phyloP scores from a whole-genome alignment of 345 rosid species.

The Aegle marmelos region DNA sequence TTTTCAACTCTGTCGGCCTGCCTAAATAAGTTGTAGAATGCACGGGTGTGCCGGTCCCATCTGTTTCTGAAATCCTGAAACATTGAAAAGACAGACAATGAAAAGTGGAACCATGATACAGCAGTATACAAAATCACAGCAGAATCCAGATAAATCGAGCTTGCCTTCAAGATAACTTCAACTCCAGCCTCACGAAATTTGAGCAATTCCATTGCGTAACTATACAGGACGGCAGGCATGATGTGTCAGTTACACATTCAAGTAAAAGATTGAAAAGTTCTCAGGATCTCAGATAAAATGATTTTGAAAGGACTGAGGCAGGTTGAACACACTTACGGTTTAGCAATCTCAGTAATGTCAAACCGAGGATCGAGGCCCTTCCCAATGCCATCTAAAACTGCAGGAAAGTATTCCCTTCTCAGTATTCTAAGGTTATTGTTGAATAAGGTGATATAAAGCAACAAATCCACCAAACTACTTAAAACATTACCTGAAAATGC shows the following conservation, averaged over 20 bases:
- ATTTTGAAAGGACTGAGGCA: background rate
- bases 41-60: conserved; percentile 94
- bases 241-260: conserved; percentile 13
- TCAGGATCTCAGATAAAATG: background rate
- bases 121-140: background rate
- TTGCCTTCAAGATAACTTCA: conserved; percentile 86
- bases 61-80: conserved; percentile 84
- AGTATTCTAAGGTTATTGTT: conserved; percentile 12
- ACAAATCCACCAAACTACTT: conserved; percentile 6
- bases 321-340: conserved; percentile 64
- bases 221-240: conserved; percentile 31
- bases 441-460: conserved; percentile 1
- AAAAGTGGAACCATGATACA: conserved; percentile 1
- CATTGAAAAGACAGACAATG: conserved; percentile 9
- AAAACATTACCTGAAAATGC: conserved; percentile 80
- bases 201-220: conserved; percentile 92
- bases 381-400: conserved; percentile 97
- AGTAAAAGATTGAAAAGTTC: background rate
- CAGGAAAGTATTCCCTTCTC: conserved; percentile 18
- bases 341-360: conserved; percentile 96
- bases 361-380: conserved; percentile 98
- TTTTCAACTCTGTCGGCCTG: conserved; percentile 95
- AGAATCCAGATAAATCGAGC: conserved; percentile 19
- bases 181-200: conserved; percentile 93
- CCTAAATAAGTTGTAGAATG: conserved; percentile 89